A percentile compares a stretch with the other conserved stretches of the same genome.
These are phyloP conservation scores for Saxophila tyrrhenica DNA, from an alignment of 495 filamentous ascomycete species.

Conservation along the genomic window DNA sequence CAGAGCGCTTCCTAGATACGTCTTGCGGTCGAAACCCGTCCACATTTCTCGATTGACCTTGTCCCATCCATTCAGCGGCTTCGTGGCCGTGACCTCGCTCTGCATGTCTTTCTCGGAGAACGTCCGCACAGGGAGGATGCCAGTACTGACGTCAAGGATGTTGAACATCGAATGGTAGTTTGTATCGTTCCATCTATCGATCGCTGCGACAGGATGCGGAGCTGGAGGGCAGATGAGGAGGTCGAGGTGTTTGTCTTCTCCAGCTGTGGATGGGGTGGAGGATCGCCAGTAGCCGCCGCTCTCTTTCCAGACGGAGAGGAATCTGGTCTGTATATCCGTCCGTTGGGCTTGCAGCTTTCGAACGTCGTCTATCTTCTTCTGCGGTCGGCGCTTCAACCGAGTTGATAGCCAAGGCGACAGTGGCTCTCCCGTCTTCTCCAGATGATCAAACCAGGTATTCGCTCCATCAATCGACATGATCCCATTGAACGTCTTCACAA, in stretches of 20 bases:
- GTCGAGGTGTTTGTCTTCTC: slow-evolving; percentile 20
- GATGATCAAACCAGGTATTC: slow-evolving; percentile 40
- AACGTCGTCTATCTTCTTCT: slow-evolving; percentile 34
- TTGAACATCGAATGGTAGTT: slow-evolving; percentile 53
- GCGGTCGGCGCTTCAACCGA: slow-evolving; percentile 35
- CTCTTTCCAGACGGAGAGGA: slow-evolving; percentile 45
- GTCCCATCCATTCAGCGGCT: slow-evolving; percentile 47
- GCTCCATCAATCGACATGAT: slow-evolving; percentile 48
- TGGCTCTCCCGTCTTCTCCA: slow-evolving; percentile 44
- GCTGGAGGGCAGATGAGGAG: slow-evolving; percentile 31
- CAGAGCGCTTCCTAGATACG: slow-evolving; percentile 46
- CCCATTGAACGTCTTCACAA: slow-evolving; percentile 38
- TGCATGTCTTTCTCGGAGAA: slow-evolving; percentile 41
- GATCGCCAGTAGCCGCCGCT: slow-evolving; percentile 11
- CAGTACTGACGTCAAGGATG: slow-evolving; percentile 52
- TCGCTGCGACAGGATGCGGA: slow-evolving; percentile 42
- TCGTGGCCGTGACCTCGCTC: slow-evolving; percentile 30
- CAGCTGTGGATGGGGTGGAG: not conserved
- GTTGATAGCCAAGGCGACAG: slow-evolving; percentile 48
- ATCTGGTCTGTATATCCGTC: slow-evolving; percentile 39
- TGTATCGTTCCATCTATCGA: slow-evolving; percentile 51
- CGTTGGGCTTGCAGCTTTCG: slow-evolving; percentile 41
- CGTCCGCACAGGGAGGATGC: slow-evolving; percentile 42
- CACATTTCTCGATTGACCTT: slow-evolving; percentile 49
- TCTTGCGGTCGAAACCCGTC: slow-evolving; percentile 39